Conservation (phyloP, 129 eudicot genomes). For the Arctium lappa region DNA sequence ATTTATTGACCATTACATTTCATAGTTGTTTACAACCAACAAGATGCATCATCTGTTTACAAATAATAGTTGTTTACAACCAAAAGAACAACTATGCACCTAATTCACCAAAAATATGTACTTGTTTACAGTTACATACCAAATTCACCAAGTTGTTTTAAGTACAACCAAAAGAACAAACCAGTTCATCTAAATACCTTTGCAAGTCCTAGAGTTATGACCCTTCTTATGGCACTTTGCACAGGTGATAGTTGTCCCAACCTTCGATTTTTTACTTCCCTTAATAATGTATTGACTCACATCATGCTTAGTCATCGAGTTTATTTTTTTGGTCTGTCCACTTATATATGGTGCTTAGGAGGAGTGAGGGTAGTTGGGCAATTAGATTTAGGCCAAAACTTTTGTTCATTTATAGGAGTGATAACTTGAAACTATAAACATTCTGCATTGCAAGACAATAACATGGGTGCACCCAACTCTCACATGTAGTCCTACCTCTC, state of each 20-base stretch:
- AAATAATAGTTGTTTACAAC: no score
- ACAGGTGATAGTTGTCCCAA: not conserved
- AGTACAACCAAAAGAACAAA: not conserved
- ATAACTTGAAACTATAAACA: not conserved
- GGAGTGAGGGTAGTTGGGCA: not conserved
- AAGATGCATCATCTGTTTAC: no score
- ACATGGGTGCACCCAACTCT: not conserved
- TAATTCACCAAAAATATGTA: no score
- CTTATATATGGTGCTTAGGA: not conserved
- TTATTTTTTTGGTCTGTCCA: not conserved
- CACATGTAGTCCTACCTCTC: not conserved
- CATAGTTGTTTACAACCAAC: no score
- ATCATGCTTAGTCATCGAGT: not conserved
- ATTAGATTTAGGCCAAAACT: not conserved
- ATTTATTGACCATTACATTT: no score
- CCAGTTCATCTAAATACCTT: not conserved
- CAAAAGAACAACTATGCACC: no score
- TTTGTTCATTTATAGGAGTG: not conserved
- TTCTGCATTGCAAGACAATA: not conserved
- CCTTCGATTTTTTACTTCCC: not conserved
- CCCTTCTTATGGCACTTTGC: not conserved
- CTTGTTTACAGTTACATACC: no score
- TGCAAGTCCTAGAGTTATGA: not conserved
- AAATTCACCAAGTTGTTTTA: no score
- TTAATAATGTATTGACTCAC: not conserved